A percentile compares a stretch with the other conserved stretches of the same genome.
Evolutionary conservation across 2,329 filamentous ascomycete genomes (phyloP).

Genomic region (Calonectria pseudoreteaudii): DNA sequence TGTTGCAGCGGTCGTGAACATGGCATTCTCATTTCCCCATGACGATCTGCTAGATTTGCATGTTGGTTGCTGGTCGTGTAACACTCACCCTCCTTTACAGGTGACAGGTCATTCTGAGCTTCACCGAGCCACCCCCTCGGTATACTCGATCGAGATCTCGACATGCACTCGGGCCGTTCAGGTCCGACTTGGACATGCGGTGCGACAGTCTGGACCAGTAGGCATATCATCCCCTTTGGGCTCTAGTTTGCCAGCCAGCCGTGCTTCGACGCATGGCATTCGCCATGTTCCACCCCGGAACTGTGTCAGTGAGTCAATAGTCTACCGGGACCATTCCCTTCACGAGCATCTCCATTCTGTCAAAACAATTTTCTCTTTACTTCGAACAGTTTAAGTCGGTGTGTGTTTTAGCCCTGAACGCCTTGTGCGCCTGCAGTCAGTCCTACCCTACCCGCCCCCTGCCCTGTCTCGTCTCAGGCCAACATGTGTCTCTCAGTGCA

Average conservation of each 20-base stretch:
- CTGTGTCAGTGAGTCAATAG: background rate
- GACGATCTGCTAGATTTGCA: background rate
- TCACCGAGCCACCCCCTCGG: background rate
- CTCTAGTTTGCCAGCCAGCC: no score
- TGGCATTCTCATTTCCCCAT: background rate
- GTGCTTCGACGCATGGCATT: background rate
- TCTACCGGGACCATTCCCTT: background rate
- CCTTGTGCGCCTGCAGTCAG: conserved; percentile 34
- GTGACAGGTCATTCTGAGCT: background rate
- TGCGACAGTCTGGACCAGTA: background rate
- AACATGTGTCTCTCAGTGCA: background rate
- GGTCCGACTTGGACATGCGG: background rate
- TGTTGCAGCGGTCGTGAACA: background rate
- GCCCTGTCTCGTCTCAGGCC: background rate
- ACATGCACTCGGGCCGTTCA: background rate
- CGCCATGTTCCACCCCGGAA: background rate
- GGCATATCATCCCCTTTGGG: background rate
- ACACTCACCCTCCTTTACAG: background rate
- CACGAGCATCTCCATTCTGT: no score
- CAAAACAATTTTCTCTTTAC: background rate
- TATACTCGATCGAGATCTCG: background rate
- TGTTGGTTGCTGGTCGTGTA: background rate
- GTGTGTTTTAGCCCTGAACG: conserved; percentile 28
- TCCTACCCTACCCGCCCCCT: conserved; percentile 17
- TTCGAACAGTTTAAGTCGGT: conserved; percentile 1